Base-by-base conservation (phyloP, 352 stramenopile species). In the Globisporangium yorkense region DNA sequence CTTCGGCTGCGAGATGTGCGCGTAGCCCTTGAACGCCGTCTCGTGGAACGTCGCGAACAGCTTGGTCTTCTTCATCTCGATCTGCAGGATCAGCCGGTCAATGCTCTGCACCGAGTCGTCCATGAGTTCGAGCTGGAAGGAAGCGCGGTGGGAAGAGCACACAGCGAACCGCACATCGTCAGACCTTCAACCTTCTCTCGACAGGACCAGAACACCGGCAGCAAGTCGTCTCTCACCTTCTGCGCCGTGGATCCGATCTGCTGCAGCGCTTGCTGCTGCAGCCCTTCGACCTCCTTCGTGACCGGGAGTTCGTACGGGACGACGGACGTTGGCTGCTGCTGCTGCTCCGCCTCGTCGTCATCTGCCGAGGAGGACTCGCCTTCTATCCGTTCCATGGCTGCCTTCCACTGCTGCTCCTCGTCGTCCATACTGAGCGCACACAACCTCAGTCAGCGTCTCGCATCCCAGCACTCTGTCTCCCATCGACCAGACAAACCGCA, bases 1-100 rank as follows among this genome's bases (percentile, higher is more conserved):
- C 63, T 93, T 91, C 3, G 83, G 77, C 12, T 78, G 66, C 27
- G 77, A 54, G 10, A 85, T 56, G 56, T 87, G 75, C 0, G 65
- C 63, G 59, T 93, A 93, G 50, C 77, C 80, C 63, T 88, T 87
- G 63, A 93, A 93, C 27, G 77, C 80, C 52, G 75, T 84, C 54
- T 75, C 74, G 58, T 89, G 79, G 67, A 88, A 91, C n/a, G 80
- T 67, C 13, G 70, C 61, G 57, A 93, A 93, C 2, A 93, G 61
- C 51, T 74, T 63, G 1, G 74, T 62, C 53, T 88, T 88, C 65
- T 86, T 80, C 51, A 77, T 84, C 65, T 90, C 80, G 15, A 77
- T 71, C 63, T 88, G 71, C 41, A 90, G 57, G 24, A 85, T 74
- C 51, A 88, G 70, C 31, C 76, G 74, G 54, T 88, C 80, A 33